phyloP scores from a whole-genome alignment of 305 asterid genomes.

The Coffea humblotiana region DNA sequence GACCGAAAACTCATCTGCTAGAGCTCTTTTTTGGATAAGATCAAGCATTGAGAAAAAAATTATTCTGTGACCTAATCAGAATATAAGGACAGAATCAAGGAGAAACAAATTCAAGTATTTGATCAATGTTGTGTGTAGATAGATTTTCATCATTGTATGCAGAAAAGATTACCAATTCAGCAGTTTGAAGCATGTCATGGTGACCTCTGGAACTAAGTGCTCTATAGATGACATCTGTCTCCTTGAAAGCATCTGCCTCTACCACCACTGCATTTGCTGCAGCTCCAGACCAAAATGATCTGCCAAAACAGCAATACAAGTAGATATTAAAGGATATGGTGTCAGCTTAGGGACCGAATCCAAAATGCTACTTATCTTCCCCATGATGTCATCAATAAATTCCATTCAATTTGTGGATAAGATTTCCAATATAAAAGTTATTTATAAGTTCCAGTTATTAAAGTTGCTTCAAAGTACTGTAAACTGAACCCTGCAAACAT shows the following conservation, averaged over 20 bases:
- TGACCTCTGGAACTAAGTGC: conserved; percentile 88
- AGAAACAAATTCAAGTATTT: background rate
- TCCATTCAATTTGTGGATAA: background rate
- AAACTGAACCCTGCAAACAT: background rate
- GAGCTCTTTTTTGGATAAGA: background rate
- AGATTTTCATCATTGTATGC: background rate
- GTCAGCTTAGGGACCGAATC: background rate
- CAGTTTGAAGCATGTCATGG: conserved; percentile 95
- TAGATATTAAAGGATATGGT: background rate
- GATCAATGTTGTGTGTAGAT: background rate
- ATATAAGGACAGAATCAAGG: no score
- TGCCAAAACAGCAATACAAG: conserved; percentile 22
- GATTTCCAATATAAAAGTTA: background rate
- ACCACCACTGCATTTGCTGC: conserved; percentile 78
- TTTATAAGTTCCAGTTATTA: background rate
- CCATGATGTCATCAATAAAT: background rate
- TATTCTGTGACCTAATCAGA: no score
- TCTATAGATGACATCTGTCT: conserved; percentile 77
- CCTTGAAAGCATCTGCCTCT: conserved; percentile 97
- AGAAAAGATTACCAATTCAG: conserved; percentile 61
- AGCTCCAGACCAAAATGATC: conserved; percentile 84
- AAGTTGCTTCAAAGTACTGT: background rate
- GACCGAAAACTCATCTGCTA: background rate
- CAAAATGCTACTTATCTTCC: background rate
- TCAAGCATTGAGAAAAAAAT: no score